Evolutionary conservation across 2,329 filamentous ascomycete species (phyloP), one percentile per base, ranked within the genome.

Genomic region (Hymenoscyphus linearis): DNA sequence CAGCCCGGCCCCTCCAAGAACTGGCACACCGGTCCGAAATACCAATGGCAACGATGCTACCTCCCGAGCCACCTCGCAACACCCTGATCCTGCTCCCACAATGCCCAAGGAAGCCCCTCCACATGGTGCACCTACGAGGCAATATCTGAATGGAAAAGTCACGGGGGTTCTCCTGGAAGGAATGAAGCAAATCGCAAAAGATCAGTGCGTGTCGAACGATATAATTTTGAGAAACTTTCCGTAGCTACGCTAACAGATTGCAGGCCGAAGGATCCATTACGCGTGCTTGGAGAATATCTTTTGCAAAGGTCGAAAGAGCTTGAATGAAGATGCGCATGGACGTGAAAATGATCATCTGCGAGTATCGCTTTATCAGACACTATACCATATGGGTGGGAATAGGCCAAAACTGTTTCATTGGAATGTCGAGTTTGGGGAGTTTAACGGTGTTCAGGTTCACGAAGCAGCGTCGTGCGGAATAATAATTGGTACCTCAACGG

Each of bases 61-160:
- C 64, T 85, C 83, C 37, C 78, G 84, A 67, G 82, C 84, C 10
- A 77, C 81, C 7, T 86, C 83, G 34, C 80, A 77, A 54, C 82
- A 85, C 62, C 82, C 83, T 3, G 83, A 86, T 63, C 64, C 69
- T 62, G 73, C 64, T 27, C 79, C 78, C 66, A 74, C 76, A n/a
- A 81, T 87, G 73, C 85, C 85, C 1, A 74, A 80, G 13, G 82
- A 87, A 69, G 81, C 85, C 14, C 79, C 83, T 1, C 75, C 81
- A 1, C 86, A 90, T 69, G 88, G 88, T 54, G 88, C 88, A 25
- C 85, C 86, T 0, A 85, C 85, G 4, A 82, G 89, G 52, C 82
- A 84, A 68, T 92, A 91, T 72, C 75, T 92, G 67, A 91, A 91
- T 70, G 80, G 81, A 55, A 89, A 86, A 68, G 82, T 92, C 47